Conservation (phyloP, 2,329 filamentous ascomycete species). For the Neofusicoccum cordaticola region DNA sequence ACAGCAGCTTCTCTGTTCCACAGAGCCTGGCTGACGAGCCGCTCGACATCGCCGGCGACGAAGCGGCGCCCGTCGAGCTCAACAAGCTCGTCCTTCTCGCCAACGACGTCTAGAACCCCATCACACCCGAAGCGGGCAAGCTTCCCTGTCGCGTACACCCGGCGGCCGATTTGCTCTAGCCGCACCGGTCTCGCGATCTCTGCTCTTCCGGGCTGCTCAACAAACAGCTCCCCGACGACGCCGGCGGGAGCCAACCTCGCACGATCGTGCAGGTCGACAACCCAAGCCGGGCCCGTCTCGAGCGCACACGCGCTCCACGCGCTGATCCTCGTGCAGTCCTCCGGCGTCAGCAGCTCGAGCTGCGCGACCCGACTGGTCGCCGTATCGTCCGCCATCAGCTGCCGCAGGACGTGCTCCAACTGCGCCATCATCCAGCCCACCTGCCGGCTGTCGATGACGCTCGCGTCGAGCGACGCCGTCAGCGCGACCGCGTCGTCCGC, state of each 20-base stretch:
- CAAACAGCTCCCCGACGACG: conserved; percentile 38
- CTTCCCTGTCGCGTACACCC: conserved; percentile 37
- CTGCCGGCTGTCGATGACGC: conserved; percentile 50
- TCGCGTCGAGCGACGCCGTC: conserved; percentile 64
- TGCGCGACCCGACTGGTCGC: conserved; percentile 24
- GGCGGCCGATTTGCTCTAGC: conserved; percentile 30
- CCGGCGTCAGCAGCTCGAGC: conserved; percentile 37
- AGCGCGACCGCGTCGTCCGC: conserved; percentile 55
- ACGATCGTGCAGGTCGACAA: conserved; percentile 32
- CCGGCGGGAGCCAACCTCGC: conserved; percentile 41
- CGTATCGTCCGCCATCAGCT: conserved; percentile 36
- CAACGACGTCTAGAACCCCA: conserved; percentile 30
- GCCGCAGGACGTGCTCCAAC: conserved; percentile 50
- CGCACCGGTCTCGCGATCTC: conserved; percentile 33
- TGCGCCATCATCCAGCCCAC: conserved; percentile 55
- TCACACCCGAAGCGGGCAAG: conserved; percentile 36
- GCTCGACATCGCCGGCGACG: conserved; percentile 36
- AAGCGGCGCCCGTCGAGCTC: not conserved
- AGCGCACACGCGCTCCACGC: not conserved
- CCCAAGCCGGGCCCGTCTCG: conserved; percentile 23
- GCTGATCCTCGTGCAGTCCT: conserved; percentile 44
- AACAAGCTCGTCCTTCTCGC: conserved; percentile 20
- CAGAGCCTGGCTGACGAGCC: not conserved
- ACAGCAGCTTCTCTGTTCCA: not conserved
- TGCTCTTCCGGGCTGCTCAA: conserved; percentile 36